phyloP scores from a whole-genome alignment of 2,329 filamentous ascomycete genomes.

The Davidsoniella australis region DNA sequence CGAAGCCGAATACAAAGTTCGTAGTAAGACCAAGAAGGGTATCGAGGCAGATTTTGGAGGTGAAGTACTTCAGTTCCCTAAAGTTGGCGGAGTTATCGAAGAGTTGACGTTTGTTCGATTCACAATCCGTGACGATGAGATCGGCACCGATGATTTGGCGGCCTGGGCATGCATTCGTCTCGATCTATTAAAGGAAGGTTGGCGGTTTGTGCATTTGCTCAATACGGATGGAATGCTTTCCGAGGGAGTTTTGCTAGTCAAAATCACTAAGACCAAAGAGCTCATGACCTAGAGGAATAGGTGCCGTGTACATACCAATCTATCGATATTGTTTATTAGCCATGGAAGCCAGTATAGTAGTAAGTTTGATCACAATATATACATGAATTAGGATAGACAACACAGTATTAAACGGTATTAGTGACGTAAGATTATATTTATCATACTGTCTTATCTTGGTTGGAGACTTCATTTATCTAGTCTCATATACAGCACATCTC shows the following conservation, averaged over 20 bases:
- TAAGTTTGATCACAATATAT: too few relatives aligned
- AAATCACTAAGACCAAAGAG: constrained; percentile 43
- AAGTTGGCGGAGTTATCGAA: constrained; percentile 40
- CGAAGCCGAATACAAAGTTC: constrained; percentile 36
- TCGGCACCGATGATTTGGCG: constrained; percentile 59
- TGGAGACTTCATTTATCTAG: too few relatives aligned
- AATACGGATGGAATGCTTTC: constrained; percentile 50
- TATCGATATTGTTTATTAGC: too few relatives aligned
- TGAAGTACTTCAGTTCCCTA: constrained; percentile 40
- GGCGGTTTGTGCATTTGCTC: constrained; percentile 59
- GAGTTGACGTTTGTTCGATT: constrained; percentile 62
- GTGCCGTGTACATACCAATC: too few relatives aligned
- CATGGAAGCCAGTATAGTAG: too few relatives aligned
- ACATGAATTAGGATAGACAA: too few relatives aligned
- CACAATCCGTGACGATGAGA: constrained; percentile 75
- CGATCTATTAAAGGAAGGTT: constrained; percentile 60
- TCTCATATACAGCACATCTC: background rate
- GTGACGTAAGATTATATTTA: too few relatives aligned
- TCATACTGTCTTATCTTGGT: too few relatives aligned
- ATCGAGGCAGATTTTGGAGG: constrained; percentile 44
- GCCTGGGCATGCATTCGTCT: constrained; percentile 82
- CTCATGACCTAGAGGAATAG: background rate
- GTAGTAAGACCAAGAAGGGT: constrained; percentile 40
- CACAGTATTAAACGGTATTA: too few relatives aligned
- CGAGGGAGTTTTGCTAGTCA: constrained; percentile 55